Conservation (phyloP, 768 basidiomycete genomes). For the Psilocybe cubensis region DNA sequence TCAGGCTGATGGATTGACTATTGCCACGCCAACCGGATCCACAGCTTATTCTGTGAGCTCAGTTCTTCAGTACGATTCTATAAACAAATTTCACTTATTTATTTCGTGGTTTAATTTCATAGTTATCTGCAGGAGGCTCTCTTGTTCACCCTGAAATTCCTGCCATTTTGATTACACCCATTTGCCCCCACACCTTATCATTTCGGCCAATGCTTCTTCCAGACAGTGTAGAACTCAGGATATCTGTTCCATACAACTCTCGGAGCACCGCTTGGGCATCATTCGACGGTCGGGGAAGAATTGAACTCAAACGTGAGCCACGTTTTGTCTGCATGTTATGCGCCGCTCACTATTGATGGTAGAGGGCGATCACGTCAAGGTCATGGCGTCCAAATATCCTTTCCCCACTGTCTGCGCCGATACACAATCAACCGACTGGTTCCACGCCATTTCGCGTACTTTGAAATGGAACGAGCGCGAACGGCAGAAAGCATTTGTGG, state of each 20-base stretch:
- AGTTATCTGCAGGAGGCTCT: slow-evolving; percentile 96
- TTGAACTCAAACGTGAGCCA: slow-evolving; percentile 89
- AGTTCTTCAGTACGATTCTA: too few species aligned
- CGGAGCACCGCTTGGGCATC: slow-evolving; percentile 98
- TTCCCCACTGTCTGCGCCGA: slow-evolving; percentile 99
- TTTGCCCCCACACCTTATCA: slow-evolving; percentile 97
- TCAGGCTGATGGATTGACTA: slow-evolving; percentile 94
- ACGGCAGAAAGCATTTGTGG: slow-evolving; percentile 97
- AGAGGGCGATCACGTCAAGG: slow-evolving; percentile 99
- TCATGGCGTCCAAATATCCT: slow-evolving; percentile 95
- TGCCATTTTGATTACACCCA: slow-evolving; percentile 93
- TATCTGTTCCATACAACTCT: slow-evolving; percentile 98
- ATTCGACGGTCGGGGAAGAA: slow-evolving; percentile 95
- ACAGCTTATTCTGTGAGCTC: slow-evolving; percentile 92
- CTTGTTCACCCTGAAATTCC: slow-evolving; percentile 98
- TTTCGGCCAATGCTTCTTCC: slow-evolving; percentile 99
- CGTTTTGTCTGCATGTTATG: neutral
- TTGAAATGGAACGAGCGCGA: slow-evolving; percentile 99
- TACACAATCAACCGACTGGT: slow-evolving; percentile 99
- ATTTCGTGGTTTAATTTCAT: too few species aligned
- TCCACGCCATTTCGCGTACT: slow-evolving; percentile 94
- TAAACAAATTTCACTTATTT: too few species aligned
- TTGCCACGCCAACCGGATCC: slow-evolving; percentile 98
- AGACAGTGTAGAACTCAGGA: slow-evolving; percentile 96
- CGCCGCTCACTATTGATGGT: slow-evolving; percentile 4